Percentiles rank a stretch among this genome's conserved stretches.
Conservation (phyloP, 192 early-diverging fungal species). For the Allomyces macrogynus region DNA sequence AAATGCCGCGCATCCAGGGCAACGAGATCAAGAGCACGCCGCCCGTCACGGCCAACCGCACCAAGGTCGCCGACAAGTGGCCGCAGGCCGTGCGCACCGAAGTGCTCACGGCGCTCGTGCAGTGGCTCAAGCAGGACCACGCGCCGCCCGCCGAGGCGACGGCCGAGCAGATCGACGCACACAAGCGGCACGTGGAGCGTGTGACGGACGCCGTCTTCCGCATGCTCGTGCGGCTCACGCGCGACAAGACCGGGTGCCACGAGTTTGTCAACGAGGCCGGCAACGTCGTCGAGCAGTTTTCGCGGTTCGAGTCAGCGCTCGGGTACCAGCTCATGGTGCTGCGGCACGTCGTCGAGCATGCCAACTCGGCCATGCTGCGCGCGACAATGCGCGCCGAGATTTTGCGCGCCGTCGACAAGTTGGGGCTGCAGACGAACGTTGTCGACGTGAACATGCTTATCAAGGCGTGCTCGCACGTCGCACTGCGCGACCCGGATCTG, state of each 20-base stretch:
- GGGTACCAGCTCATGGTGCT: constrained; percentile 67
- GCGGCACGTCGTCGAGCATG: constrained; percentile 59
- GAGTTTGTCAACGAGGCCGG: constrained; percentile 50
- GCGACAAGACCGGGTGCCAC: constrained; percentile 33
- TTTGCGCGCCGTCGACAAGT: constrained; percentile 9
- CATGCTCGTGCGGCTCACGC: constrained; percentile 63
- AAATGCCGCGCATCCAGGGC: not conserved
- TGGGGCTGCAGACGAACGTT: constrained; percentile 12
- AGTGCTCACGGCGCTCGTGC: not conserved
- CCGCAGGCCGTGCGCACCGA: not conserved
- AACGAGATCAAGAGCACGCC: not conserved
- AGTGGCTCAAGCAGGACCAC: not conserved
- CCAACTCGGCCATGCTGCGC: constrained; percentile 30
- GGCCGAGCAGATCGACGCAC: constrained; percentile 2
- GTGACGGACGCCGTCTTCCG: constrained; percentile 45
- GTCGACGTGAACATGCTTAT: constrained; percentile 10
- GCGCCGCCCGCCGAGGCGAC: not conserved
- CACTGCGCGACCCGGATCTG: constrained; percentile 41
- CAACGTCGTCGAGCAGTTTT: constrained; percentile 39
- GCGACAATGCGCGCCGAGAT: constrained; percentile 56
- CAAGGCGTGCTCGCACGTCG: constrained; percentile 20
- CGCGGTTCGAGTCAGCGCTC: constrained; percentile 52
- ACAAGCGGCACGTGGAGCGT: not conserved
- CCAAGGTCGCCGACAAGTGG: not conserved
- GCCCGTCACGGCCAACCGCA: not conserved